phyloP scores from a whole-genome alignment of 805 yeast species.

The Wickerhamiella kurtzmanii region DNA sequence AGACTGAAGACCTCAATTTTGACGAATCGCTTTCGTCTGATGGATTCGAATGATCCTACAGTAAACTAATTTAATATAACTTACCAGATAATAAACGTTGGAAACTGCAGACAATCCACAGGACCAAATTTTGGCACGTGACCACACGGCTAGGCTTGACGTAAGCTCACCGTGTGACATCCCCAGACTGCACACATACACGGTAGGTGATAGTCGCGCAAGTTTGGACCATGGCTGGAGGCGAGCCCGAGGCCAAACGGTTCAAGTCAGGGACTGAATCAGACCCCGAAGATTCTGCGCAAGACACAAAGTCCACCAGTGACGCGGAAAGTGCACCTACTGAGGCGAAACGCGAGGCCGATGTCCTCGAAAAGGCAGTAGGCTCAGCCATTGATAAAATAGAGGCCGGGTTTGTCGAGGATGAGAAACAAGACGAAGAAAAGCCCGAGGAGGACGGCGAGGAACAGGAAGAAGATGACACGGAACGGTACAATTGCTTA shows the following conservation, averaged over 20 bases:
- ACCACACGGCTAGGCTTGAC: not conserved
- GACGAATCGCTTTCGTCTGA: constrained; percentile 28
- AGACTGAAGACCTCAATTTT: constrained; percentile 46
- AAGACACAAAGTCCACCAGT: not conserved
- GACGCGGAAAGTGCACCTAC: not conserved
- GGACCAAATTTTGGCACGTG: not conserved
- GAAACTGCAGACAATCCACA: not conserved
- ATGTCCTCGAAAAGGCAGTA: not conserved
- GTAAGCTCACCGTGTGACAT: not conserved
- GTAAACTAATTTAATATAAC: not conserved
- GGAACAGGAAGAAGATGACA: constrained; percentile 19
- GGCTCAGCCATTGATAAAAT: not conserved
- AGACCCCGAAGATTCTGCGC: not conserved
- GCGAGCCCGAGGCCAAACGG: constrained; percentile 7
- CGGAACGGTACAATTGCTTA: constrained; percentile 28
- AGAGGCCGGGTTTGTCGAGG: constrained; percentile 9
- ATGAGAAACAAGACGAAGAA: constrained; percentile 18
- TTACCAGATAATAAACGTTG: not conserved
- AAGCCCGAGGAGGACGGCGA: constrained; percentile 14
- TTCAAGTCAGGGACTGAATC: constrained; percentile 6
- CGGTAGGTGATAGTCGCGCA: not conserved
- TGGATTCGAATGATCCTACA: not conserved
- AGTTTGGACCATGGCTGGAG: not conserved
- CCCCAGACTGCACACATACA: not conserved
- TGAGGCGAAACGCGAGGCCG: not conserved